Base-by-base conservation (phyloP, 495 filamentous ascomycete genomes). In the Lepraria neglecta region DNA sequence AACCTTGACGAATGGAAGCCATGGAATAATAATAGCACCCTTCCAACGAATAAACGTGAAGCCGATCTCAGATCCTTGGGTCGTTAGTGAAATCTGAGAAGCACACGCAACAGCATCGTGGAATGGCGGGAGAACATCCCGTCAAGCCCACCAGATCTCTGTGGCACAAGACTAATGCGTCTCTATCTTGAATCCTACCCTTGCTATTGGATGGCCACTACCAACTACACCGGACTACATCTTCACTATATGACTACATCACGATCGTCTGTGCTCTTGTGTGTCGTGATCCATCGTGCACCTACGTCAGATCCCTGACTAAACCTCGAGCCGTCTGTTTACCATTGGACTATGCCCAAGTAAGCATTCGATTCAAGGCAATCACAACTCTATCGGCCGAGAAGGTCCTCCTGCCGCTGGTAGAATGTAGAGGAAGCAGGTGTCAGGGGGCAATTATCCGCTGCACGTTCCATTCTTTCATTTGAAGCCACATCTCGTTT, bases 261-360 rank as follows among this genome's bases (percentile, higher is more conserved):
- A 19, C 31, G 27, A 51, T 50, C 21, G n/a, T 30, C 50, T 61
- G 30, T 21, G 52, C 51, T 59, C 44, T 59, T 45, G 58, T 45
- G 45, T 50, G 51, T 59, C 58, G 58, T 59, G 45, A 33, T 50
- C 55, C 53, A 54, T 35, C 51, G 51, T 54, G 51, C 10, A 54
- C 35, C 27, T 21, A 48, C n/a, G 4, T 54, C 19, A 46, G 40
- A 27, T 43, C 51, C 10, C 43, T 24, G 3, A 3, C 51, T 15
- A 56, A 40, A 27, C 28, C 28, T 47, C 40, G 27, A n/a, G 19
- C 42, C 30, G 43, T 56, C 31, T 47, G 21, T 0, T 35, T 47
- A 50, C 59, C 10, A 61, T 61, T 61, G 59, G 59, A 17, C 42
- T 48, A 1, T 31, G 11, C 9, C 35, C 15, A 17, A 6, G 1